phyloP scores from a whole-genome alignment of 2,329 filamentous ascomycete species.

The Aspergillus aculeatinus region DNA sequence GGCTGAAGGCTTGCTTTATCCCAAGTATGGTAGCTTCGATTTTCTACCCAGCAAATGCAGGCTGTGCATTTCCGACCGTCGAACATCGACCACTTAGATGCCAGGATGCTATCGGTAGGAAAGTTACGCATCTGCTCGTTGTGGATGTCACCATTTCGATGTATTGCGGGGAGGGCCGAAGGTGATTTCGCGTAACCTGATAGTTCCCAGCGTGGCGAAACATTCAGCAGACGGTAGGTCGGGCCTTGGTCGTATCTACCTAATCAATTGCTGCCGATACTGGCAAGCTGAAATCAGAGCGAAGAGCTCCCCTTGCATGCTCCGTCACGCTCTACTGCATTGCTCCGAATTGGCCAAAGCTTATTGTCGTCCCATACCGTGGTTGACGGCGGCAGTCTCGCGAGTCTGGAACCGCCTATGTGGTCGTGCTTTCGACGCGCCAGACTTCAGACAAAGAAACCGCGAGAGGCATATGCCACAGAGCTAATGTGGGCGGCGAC shows the following conservation, averaged over 20 bases:
- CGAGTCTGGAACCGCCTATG: constrained; percentile 2
- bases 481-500: background rate
- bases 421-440: background rate
- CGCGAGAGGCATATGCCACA: background rate
- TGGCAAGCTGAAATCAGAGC: too few species aligned
- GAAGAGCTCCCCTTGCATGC: background rate
- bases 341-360: background rate
- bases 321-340: background rate
- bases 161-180: background rate
- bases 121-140: too few species aligned
- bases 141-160: too few species aligned
- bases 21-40: background rate
- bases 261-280: too few species aligned
- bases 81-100: too few species aligned
- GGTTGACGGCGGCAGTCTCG: background rate
- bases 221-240: too few species aligned
- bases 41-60: too few species aligned
- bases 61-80: too few species aligned
- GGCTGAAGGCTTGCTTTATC: background rate
- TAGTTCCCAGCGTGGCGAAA: too few species aligned
- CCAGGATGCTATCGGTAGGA: too few species aligned
- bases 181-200: background rate
- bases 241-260: too few species aligned
- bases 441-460: background rate
- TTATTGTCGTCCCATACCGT: background rate